Conservation (phyloP, 225 moss, liverwort and hornwort species). For the Physcomitrium patens region DNA sequence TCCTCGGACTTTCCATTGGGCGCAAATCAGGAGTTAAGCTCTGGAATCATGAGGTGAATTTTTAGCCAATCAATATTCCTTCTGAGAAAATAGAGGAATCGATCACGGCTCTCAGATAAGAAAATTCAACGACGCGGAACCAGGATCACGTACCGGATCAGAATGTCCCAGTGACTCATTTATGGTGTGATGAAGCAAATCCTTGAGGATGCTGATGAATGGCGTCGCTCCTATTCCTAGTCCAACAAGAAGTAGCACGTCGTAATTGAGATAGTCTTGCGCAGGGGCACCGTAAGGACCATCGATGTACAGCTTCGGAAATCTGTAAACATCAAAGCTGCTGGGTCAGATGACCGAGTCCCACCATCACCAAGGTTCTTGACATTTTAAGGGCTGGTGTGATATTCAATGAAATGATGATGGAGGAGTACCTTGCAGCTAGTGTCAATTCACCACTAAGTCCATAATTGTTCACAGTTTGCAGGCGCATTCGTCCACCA, state of each 20-base stretch:
- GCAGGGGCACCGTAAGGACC: constrained; percentile 98
- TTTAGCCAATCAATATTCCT: neutral
- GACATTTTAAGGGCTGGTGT: too few relatives aligned
- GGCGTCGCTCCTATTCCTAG: constrained; percentile 97
- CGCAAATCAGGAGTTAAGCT: constrained; percentile 25
- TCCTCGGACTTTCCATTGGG: constrained; percentile 38
- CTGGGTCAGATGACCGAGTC: neutral
- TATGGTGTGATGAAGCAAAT: constrained; percentile 73
- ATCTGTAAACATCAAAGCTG: constrained; percentile 35
- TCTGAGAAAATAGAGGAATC: neutral
- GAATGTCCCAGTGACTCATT: constrained; percentile 10
- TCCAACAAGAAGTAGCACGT: constrained; percentile 91
- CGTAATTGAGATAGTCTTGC: constrained; percentile 90
- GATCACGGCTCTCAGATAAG: neutral
- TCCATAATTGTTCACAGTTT: constrained; percentile 83
- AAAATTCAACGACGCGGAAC: neutral
- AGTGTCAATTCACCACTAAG: constrained; percentile 87
- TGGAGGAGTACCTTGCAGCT: constrained; percentile 51
- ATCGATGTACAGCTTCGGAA: constrained; percentile 85
- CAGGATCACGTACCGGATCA: constrained; percentile 26
- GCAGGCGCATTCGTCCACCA: constrained; percentile 78
- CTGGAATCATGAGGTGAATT: constrained; percentile 17
- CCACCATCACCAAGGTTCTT: too few relatives aligned
- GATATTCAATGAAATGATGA: neutral
- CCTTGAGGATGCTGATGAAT: constrained; percentile 97